Conservation (phyloP, 306 rosid genomes). For the Prunus padus region DNA sequence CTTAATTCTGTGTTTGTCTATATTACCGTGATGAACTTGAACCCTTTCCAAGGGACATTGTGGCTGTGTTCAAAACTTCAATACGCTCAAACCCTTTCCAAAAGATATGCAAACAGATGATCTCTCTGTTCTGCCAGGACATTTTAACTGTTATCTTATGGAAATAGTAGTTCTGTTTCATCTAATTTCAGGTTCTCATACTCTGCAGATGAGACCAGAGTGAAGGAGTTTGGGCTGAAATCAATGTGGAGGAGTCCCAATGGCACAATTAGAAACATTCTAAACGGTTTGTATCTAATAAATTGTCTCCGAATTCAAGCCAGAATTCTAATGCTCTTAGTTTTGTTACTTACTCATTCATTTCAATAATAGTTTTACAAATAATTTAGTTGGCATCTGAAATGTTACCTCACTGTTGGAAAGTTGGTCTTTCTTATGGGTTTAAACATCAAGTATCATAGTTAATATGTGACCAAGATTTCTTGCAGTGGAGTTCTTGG, state of each 20-base stretch:
- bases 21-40: background rate
- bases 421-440: background rate
- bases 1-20: conserved; percentile 3
- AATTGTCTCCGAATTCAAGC: background rate
- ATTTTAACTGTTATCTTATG: background rate
- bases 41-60: background rate
- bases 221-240: conserved; percentile 92
- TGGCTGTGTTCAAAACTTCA: background rate
- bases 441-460: background rate
- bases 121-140: background rate
- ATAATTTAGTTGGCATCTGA: background rate
- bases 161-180: background rate
- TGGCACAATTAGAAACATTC: conserved; percentile 91
- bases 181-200: conserved; percentile 16
- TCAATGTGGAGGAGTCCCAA: conserved; percentile 99
- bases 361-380: background rate
- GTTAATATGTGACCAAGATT: background rate
- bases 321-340: background rate
- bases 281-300: conserved; percentile 60
- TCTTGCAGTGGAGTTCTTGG: background rate
- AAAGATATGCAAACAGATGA: background rate
- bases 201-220: conserved; percentile 83
- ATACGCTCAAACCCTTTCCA: background rate
- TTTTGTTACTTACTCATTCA: background rate
- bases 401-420: background rate